These are phyloP conservation scores for Xerocomus amazonicus DNA, from an alignment of 1,284 basidiomycete genomes.

Conservation along the genomic window DNA sequence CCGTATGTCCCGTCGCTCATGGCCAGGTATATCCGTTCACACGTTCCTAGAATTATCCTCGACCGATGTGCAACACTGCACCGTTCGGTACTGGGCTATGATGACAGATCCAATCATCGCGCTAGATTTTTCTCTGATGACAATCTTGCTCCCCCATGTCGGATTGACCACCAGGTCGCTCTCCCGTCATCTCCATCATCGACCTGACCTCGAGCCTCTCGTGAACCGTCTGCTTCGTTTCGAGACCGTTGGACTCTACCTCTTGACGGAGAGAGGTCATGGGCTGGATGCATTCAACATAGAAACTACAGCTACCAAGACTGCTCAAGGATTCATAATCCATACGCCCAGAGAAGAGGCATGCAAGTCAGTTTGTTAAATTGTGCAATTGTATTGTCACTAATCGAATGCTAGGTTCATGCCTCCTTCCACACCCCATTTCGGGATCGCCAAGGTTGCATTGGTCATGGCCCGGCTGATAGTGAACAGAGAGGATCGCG, in stretches of 20 bases:
- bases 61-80: constrained; percentile 44
- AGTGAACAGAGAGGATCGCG: constrained; percentile 45
- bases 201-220: constrained; percentile 47
- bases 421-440: constrained; percentile 55
- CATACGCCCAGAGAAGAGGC: constrained; percentile 53
- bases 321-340: constrained; percentile 46
- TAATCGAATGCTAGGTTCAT: constrained; percentile 42
- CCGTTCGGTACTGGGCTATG: constrained; percentile 45
- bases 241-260: constrained; percentile 47
- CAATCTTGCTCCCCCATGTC: constrained; percentile 45
- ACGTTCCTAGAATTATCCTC: constrained; percentile 36
- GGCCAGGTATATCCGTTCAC: too few species aligned
- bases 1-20: constrained; percentile 24
- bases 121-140: constrained; percentile 47
- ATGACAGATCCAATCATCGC: constrained; percentile 47
- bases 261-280: constrained; percentile 55
- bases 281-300: constrained; percentile 57
- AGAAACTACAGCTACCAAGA: constrained; percentile 56
- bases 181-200: constrained; percentile 42
- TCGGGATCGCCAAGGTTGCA: constrained; percentile 50
- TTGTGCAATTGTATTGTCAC: not conserved
- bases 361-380: constrained; percentile 41
- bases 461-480: constrained; percentile 53
- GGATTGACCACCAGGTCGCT: constrained; percentile 49
- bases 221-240: constrained; percentile 45